Evolutionary conservation across 2,329 filamentous ascomycete species (phyloP).

Genomic region (Trichoderma koningii): DNA sequence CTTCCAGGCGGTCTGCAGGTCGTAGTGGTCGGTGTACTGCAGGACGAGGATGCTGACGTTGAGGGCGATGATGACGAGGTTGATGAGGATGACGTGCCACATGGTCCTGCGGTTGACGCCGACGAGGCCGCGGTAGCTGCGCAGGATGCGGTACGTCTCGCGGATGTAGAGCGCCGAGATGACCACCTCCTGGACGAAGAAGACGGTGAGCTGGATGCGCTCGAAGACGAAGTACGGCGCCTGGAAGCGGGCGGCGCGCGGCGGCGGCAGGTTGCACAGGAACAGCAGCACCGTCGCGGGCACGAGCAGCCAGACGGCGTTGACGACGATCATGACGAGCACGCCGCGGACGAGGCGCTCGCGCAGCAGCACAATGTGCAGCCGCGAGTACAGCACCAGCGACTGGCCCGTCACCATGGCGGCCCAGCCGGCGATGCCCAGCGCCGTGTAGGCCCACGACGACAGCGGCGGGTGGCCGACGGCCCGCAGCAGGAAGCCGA

Average conservation of each 20-base stretch:
- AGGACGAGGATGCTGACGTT: conserved; percentile 42
- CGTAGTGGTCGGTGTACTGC: conserved; percentile 36
- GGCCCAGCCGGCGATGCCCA: conserved; percentile 34
- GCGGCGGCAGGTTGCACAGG: conserved; percentile 46
- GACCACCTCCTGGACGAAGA: conserved; percentile 56
- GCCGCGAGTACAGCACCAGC: conserved; percentile 62
- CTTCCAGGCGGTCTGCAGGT: conserved; percentile 40
- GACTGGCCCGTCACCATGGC: conserved; percentile 62
- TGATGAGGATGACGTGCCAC: conserved; percentile 45
- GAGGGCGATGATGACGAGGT: conserved; percentile 45
- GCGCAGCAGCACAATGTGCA: conserved; percentile 60
- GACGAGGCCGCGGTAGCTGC: conserved; percentile 40
- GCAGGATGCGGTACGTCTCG: conserved; percentile 52
- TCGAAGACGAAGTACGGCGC: conserved; percentile 48
- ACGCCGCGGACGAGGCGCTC: conserved; percentile 50
- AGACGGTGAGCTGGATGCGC: conserved; percentile 55
- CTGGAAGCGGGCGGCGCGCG: conserved; percentile 22
- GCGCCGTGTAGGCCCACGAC: conserved; percentile 20
- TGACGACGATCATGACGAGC: conserved; percentile 58
- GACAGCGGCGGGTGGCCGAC: conserved; percentile 33
- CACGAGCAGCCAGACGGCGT: conserved; percentile 55
- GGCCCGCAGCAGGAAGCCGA: conserved; percentile 18
- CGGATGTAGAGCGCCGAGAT: conserved; percentile 55
- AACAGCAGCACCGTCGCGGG: conserved; percentile 58
- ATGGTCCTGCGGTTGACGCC: conserved; percentile 27